Evolutionary conservation across 345 rosid species (phyloP), one percentile per base, ranked within the genome.

Genomic region (Raphanus raphanistrum): DNA sequence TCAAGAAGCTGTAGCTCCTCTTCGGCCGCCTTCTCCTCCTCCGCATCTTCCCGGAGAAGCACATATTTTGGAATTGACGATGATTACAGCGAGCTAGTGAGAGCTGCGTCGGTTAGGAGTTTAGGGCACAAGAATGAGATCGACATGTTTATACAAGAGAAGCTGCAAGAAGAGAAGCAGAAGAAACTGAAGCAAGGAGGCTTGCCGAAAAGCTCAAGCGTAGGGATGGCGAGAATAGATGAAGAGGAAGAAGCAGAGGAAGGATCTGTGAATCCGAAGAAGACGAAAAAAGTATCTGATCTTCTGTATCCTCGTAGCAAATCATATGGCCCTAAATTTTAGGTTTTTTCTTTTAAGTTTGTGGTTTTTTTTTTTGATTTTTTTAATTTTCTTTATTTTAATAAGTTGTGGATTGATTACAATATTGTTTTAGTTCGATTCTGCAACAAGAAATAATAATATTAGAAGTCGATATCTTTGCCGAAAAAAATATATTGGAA

Each of bases 1-100:
- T 92, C 90, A 0, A 82, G 89, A 83, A 92, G 96, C 80, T 80
- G 83, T 41, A 90, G 93, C 72, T 66, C 79, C 29, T 79, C 90
- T 2, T 54, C 84, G 8, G 67, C 78, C 11, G 66, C 77, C 65
- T 74, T 76, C 61, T 78, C 92, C 2, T 38, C 83, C 29, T 76
- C 83, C 0, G 73, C 80, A 5, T 79, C 82, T 17, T 61, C 79
- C 2, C 16, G 79, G 25, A 74, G 83, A 70, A 11, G 73, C 0
- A 69, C 52, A 0, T 75, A 74, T 48, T 65, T 75, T 5, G 72
- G 84, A 29, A 67, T 84, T 1, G 75, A 69, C 5, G 93, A 92
- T 8, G 96, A 92, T 77, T 87, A 82, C 64, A 73, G 83, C 31
- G 91, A 90, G 82, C 90, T 89, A 6, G 69, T 87, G 8, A 83